phyloP scores from a whole-genome alignment of 805 yeast species.

The Pichia exigua region DNA sequence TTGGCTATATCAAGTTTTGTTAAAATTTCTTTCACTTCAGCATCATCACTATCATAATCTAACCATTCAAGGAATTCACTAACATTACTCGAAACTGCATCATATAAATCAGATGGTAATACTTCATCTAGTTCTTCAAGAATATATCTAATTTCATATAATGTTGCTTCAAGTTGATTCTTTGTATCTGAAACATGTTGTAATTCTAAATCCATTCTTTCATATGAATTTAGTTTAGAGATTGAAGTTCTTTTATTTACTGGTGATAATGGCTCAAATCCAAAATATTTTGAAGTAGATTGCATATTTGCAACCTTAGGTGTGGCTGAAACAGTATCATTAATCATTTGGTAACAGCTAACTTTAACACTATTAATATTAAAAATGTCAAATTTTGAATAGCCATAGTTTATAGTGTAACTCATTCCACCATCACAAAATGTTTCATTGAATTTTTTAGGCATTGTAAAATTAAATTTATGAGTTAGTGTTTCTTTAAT shows the following conservation, averaged over 20 bases:
- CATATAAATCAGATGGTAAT: conserved; percentile 33
- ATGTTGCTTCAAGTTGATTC: conserved; percentile 64
- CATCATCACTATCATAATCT: conserved; percentile 58
- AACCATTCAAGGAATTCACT: conserved; percentile 64
- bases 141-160: conserved; percentile 59
- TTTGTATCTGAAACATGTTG: conserved; percentile 32
- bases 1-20: conserved; percentile 25
- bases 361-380: conserved; percentile 37
- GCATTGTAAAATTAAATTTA: conserved; percentile 15
- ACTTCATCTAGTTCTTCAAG: conserved; percentile 47
- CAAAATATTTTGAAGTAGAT: conserved; percentile 28
- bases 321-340: conserved; percentile 2
- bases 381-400: conserved; percentile 33
- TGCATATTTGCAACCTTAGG: conserved; percentile 14
- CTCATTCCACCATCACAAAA: conserved; percentile 33
- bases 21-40: conserved; percentile 33
- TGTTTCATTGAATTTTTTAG: conserved; percentile 24
- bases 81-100: conserved; percentile 31
- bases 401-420: conserved; percentile 18
- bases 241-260: conserved; percentile 39
- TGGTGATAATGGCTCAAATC: conserved; percentile 42
- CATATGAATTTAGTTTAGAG: conserved; percentile 1
- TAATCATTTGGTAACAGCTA: conserved; percentile 13
- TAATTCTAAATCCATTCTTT: background rate
- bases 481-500: background rate